Base-by-base conservation (phyloP, 2,329 filamentous ascomycete species). In the Calcarisporium arbuscula region DNA sequence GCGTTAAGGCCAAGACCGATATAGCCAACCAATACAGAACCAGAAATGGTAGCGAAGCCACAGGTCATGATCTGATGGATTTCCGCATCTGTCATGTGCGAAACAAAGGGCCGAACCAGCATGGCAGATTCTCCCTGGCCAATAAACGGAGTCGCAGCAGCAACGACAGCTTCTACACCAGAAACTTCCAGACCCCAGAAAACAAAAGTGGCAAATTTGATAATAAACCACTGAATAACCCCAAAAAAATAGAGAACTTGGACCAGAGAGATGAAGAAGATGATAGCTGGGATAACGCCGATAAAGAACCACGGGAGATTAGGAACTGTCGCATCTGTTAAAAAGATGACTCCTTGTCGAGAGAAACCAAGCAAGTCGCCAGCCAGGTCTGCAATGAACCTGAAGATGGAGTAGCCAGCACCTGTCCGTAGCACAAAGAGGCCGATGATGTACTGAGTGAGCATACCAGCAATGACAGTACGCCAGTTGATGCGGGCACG, bases 221-320 rank as follows among this genome's bases (percentile, higher is more conserved):
- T 68, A 52, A 95, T 77, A 61, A 89, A 86, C 88, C 89, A 95
- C 62, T 94, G 88, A 35, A 95, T 65, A 43, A 88, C 69, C 3
- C 83, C 84, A 48, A 80, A 70, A 67, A 88, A 83, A 67, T 85
- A 94, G 28, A 94, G 62, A 11, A 95, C 75, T 60, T 94, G 85
- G 18, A 94, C 86, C n/a, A 95, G 70, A 2, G 88, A 79, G 39
- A 95, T 84, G 76, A 95, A 95, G 77, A 95, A 95, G 65, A 95
- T 86, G 61, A 95, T 94, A 50, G 89, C 80, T 0, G 89, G 87
- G 14, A 94, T 72, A 42, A 94, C 87, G 32, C 71, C 67, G 32
- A 82, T 70, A 43, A 95, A 69, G 73, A 94, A 95, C 74, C 73
- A 87, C 5, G 50, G 46, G 1, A 70, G 51, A 4, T 59, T 23